phyloP scores from a whole-genome alignment of 164 flowering plant species.

The Nymphaea colorata region DNA sequence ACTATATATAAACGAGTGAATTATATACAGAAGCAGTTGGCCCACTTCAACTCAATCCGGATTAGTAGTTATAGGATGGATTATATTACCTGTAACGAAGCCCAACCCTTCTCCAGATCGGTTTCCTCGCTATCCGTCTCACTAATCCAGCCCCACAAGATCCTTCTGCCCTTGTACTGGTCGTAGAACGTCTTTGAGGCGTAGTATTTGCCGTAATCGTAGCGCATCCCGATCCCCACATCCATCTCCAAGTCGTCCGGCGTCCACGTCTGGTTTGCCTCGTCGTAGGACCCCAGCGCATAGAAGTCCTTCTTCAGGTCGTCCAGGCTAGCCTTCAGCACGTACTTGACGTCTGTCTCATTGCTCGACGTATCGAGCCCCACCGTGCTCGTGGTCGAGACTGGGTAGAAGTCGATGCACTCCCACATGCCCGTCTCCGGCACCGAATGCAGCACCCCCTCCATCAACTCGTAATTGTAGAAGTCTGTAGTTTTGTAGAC shows the following conservation, averaged over 20 bases:
- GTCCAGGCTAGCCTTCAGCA: slow-evolving; percentile 67
- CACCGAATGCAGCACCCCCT: slow-evolving; percentile 44
- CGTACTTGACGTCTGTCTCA: slow-evolving; percentile 61
- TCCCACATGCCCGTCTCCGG: slow-evolving; percentile 91
- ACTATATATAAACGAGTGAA: no score
- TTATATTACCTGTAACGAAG: slow-evolving; percentile 43
- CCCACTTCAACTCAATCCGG: no score
- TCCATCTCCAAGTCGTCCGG: slow-evolving; percentile 56
- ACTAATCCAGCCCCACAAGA: slow-evolving; percentile 77
- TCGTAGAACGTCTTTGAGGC: slow-evolving; percentile 87
- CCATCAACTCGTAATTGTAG: slow-evolving; percentile 24
- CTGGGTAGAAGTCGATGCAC: slow-evolving; percentile 87
- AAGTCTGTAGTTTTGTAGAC: slow-evolving; percentile 62
- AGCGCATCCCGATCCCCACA: slow-evolving; percentile 58
- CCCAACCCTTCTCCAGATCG: slow-evolving; percentile 65
- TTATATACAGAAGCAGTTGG: no score
- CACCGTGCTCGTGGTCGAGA: slow-evolving; percentile 20
- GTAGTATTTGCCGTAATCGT: slow-evolving; percentile 69
- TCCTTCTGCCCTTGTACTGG: slow-evolving; percentile 43
- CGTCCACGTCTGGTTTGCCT: slow-evolving; percentile 27
- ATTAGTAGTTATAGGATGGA: no score
- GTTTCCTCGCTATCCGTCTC: slow-evolving; percentile 58
- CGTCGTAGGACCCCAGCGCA: slow-evolving; percentile 57
- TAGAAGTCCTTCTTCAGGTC: slow-evolving; percentile 59
- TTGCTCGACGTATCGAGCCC: slow-evolving; percentile 61